Evolutionary conservation across 371 early-diverging fungal genomes (phyloP).

Genomic region (Circinella umbellata): DNA sequence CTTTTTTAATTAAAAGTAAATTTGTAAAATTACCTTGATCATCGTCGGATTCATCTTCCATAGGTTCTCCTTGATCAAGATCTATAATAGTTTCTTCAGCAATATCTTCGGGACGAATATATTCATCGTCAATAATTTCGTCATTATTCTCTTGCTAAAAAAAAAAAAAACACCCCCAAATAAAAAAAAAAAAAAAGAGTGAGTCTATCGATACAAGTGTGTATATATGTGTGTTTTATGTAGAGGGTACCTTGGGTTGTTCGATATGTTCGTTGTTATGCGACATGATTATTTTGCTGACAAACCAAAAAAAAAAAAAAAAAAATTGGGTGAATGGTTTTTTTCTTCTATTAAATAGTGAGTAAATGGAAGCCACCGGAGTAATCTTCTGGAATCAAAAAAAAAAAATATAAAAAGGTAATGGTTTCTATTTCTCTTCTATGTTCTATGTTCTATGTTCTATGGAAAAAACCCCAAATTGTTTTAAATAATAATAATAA

Average conservation of each 20-base stretch:
- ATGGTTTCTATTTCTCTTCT: too few species aligned
- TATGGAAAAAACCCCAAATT: too few species aligned
- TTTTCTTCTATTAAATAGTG: too few species aligned
- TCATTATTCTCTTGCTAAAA: conserved; percentile 1
- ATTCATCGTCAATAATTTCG: conserved; percentile 30
- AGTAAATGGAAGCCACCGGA: too few species aligned
- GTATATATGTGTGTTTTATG: not conserved
- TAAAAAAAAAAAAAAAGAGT: not conserved
- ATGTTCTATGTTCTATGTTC: too few species aligned
- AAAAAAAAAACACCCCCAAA: not conserved
- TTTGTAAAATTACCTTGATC: conserved; percentile 7
- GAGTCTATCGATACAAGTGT: too few species aligned
- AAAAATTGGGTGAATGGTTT: not conserved
- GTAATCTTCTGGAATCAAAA: too few species aligned
- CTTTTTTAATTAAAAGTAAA: not conserved
- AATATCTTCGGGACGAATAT: conserved; percentile 27
- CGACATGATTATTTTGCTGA: not conserved
- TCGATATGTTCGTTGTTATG: not conserved
- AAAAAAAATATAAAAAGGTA: too few species aligned
- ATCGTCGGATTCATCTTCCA: conserved; percentile 26
- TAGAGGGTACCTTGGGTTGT: not conserved
- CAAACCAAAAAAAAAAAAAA: not conserved
- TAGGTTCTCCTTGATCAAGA: conserved; percentile 25
- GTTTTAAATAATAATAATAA: too few species aligned
- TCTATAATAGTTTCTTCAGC: conserved; percentile 17